These are phyloP conservation scores for Salix udensis DNA, from an alignment of 345 rosid species.

Conservation along the genomic window DNA sequence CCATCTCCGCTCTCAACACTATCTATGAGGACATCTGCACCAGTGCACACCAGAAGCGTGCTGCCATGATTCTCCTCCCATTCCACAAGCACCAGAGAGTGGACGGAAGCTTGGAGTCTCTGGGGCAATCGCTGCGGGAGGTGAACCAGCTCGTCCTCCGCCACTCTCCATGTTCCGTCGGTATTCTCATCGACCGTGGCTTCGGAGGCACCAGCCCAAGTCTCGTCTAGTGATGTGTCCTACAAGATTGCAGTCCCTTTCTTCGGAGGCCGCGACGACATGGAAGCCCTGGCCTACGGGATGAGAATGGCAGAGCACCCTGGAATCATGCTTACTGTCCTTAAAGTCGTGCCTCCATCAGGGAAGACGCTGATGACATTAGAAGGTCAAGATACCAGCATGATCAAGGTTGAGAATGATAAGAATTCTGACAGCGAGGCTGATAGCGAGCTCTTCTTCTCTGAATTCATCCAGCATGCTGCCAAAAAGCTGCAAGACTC, in stretches of 20 bases:
- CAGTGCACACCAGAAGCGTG: constrained; percentile 55
- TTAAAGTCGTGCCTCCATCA: constrained; percentile 29
- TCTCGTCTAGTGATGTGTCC: constrained; percentile 54
- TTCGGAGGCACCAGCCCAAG: constrained; percentile 65
- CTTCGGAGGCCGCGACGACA: constrained; percentile 47
- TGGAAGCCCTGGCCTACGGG: constrained; percentile 56
- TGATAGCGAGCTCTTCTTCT: constrained; percentile 16
- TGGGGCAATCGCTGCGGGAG: constrained; percentile 42
- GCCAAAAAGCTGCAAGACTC: constrained; percentile 27
- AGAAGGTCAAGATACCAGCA: background rate
- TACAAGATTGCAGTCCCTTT: constrained; percentile 37
- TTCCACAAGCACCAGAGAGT: constrained; percentile 63
- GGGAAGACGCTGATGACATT: constrained; percentile 6
- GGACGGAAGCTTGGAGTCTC: constrained; percentile 61
- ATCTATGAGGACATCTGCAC: constrained; percentile 65
- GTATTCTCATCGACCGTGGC: constrained; percentile 69
- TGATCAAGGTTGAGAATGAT: too few species aligned
- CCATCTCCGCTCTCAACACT: constrained; percentile 51
- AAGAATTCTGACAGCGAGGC: background rate
- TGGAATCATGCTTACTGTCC: constrained; percentile 39
- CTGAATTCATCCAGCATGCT: constrained; percentile 19
- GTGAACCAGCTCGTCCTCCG: constrained; percentile 47
- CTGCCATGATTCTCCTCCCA: constrained; percentile 54
- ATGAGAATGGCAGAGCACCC: constrained; percentile 70
- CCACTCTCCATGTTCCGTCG: constrained; percentile 68